Conservation (phyloP, 257 asterid species). For the Asclepias syriaca region DNA sequence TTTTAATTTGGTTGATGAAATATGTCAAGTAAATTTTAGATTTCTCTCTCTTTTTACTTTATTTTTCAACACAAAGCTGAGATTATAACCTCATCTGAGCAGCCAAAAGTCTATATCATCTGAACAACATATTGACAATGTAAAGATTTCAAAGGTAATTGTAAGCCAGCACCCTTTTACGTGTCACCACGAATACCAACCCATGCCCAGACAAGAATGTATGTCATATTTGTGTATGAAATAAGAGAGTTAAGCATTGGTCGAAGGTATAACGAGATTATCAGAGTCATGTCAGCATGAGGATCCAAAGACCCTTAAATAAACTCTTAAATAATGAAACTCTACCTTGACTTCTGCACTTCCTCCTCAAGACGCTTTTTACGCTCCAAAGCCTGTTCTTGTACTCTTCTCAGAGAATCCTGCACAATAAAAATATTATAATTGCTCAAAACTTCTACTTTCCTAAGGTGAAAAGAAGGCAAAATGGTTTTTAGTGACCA, state of each 20-base stretch:
- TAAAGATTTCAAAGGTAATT: too few relatives aligned
- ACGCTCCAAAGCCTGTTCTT: constrained; percentile 47
- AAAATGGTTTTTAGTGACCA: constrained; percentile 14
- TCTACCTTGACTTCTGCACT: constrained; percentile 51
- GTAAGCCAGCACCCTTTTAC: too few relatives aligned
- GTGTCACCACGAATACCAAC: neutral
- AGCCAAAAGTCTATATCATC: too few relatives aligned
- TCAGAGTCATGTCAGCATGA: neutral
- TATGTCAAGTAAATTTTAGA: too few relatives aligned
- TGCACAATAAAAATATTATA: constrained; percentile 11
- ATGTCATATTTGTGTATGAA: too few relatives aligned
- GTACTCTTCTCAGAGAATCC: constrained; percentile 49
- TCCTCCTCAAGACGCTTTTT: constrained; percentile 72
- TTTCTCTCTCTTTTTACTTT: too few relatives aligned
- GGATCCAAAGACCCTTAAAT: neutral
- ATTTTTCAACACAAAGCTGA: too few relatives aligned
- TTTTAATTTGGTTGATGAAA: neutral
- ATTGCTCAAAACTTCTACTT: neutral
- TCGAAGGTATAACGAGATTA: neutral
- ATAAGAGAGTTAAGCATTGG: neutral
- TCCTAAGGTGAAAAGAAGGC: neutral
- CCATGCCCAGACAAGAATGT: too few relatives aligned
- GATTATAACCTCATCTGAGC: too few relatives aligned
- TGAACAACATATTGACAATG: too few relatives aligned
- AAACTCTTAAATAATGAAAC: neutral